Evolutionary conservation across 1,284 basidiomycete species (phyloP), one percentile per base, ranked within the genome.

Genomic region (Inonotus obliquus): DNA sequence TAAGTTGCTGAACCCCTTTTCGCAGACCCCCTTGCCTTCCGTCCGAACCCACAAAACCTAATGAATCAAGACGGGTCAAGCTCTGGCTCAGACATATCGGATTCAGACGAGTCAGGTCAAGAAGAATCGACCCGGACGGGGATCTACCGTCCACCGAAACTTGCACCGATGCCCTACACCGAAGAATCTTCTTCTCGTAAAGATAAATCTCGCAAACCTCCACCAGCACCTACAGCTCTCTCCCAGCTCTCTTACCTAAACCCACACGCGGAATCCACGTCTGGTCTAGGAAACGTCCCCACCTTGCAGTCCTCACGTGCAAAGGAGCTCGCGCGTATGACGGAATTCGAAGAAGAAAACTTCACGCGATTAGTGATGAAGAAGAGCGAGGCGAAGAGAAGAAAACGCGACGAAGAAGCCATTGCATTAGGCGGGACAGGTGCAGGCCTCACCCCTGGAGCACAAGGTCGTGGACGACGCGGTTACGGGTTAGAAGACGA

Each of bases 311-410:
- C 87, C 1, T 79, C 81, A 21, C 87, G 92, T 25, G 91, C 90
- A 9, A 81, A 85, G 38, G 87, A 93, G 65, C 79, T 98, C 63
- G 84, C 87, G 67, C 84, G 89, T 13, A 88, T 98, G 77, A 85
- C 85, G 57, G 90, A 94, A 66, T 99, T 93, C 74, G 96, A 99
- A 76, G 96, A 98, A 74, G 92, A 94, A 59, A 96, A 98, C 74
- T 95, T 98, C 77, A 94, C 91, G 29, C 86, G 96, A 60, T 73
- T 98, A 60, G 83, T 96, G 64, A 90, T 95, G 82, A 92, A 89
- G 73, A 98, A 98, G 81, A 89, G 87, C 70, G 96, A 98, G 59
- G 83, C 84, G 21, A 85, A 82, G 70, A 79, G 87, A 60, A 81
- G 96, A n/a, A 76, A 76, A 60, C 81, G 87, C 64, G 96, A 99